phyloP scores from a whole-genome alignment of 495 filamentous ascomycete species.

The Podospora pseudopauciseta region DNA sequence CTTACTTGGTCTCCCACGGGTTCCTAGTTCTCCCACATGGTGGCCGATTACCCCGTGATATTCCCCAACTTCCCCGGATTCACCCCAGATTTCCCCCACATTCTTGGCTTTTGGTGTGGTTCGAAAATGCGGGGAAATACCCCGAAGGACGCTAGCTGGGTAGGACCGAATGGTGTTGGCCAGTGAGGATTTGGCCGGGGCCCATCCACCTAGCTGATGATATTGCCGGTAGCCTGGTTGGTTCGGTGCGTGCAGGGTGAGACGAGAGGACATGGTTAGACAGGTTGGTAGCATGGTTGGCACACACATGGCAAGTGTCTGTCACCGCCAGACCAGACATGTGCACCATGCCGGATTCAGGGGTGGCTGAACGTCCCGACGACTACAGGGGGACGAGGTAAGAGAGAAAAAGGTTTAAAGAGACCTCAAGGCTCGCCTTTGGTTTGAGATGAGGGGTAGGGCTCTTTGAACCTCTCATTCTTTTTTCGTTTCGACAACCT shows the following conservation, averaged over 20 bases:
- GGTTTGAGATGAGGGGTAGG: background rate
- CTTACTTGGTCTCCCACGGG: background rate
- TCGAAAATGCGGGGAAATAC: background rate
- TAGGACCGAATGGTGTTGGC: background rate
- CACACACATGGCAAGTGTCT: background rate
- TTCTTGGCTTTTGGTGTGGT: background rate
- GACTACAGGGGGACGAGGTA: background rate
- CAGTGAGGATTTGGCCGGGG: background rate
- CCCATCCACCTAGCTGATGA: background rate
- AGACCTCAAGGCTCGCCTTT: background rate
- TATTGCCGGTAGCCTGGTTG: background rate
- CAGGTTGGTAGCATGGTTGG: background rate
- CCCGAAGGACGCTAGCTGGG: background rate
- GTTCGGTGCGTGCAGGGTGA: background rate
- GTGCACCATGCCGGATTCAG: background rate
- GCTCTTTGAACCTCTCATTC: background rate
- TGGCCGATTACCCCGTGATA: background rate
- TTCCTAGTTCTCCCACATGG: background rate
- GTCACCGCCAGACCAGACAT: background rate
- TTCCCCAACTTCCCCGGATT: constrained; percentile 1
- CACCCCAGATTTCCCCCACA: constrained; percentile 1
- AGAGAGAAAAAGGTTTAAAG: background rate
- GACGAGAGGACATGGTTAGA: background rate
- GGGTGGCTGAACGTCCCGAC: background rate
- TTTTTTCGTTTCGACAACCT: background rate